A percentile compares a stretch with the other conserved stretches of the same genome.
phyloP scores from a whole-genome alignment of 2,329 filamentous ascomycete species.

The Daldinia eschscholtzii region DNA sequence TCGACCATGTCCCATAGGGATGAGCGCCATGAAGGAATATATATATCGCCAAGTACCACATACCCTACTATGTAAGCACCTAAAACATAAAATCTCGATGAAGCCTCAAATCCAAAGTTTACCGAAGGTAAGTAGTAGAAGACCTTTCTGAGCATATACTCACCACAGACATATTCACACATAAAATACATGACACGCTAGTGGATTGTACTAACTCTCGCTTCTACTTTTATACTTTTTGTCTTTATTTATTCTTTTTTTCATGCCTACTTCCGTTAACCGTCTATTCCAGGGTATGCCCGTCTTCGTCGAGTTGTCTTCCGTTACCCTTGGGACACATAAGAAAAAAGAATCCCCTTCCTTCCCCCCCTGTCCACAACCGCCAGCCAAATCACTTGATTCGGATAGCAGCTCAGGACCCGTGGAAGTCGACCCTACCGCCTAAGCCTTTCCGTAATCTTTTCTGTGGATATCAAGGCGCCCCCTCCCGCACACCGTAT shows the following conservation, averaged over 20 bases:
- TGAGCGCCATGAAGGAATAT: neutral
- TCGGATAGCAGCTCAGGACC: conserved; percentile 32
- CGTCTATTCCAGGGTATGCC: conserved; percentile 49
- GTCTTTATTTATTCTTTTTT: conserved; percentile 46
- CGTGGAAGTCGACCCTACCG: conserved; percentile 41
- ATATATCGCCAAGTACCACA: neutral
- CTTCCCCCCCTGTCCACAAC: conserved; percentile 17
- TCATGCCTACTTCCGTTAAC: conserved; percentile 44
- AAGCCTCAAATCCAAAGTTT: no score
- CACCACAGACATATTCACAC: neutral
- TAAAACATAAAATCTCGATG: neutral
- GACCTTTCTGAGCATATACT: neutral
- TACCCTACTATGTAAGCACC: neutral
- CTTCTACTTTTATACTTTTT: conserved; percentile 40
- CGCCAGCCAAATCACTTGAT: conserved; percentile 43
- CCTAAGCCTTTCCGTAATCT: conserved; percentile 34
- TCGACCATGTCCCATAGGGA: neutral
- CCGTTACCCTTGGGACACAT: conserved; percentile 36
- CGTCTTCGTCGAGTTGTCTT: conserved; percentile 33
- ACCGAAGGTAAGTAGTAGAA: no score
- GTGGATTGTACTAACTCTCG: neutral
- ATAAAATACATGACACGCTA: neutral
- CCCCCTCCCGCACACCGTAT: conserved; percentile 43
- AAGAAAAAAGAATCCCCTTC: conserved; percentile 25
- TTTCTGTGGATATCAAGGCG: conserved; percentile 46